Conservation (phyloP, 495 filamentous ascomycete species). For the Chaetomium fimeti region DNA sequence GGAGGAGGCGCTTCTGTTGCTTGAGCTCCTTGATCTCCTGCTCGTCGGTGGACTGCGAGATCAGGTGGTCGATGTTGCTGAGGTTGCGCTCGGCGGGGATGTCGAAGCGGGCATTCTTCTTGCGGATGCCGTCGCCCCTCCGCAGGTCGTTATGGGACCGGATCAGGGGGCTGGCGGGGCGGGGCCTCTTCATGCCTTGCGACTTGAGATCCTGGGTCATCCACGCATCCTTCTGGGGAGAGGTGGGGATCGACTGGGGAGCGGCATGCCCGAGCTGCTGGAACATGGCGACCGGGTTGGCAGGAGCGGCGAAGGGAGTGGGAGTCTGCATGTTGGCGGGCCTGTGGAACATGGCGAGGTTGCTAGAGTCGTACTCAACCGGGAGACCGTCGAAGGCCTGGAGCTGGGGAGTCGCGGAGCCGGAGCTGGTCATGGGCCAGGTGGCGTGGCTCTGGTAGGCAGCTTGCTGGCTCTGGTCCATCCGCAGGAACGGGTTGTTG, state of each 20-base stretch:
- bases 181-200: conserved; percentile 68
- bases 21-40: conserved; percentile 97
- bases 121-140: conserved; percentile 89
- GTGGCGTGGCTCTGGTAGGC: conserved; percentile 46
- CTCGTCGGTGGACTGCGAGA: conserved; percentile 83
- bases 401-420: conserved; percentile 46
- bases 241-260: conserved; percentile 47
- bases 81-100: conserved; percentile 92
- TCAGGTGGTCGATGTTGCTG: conserved; percentile 91
- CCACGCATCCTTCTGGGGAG: conserved; percentile 56
- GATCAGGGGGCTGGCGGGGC: conserved; percentile 67
- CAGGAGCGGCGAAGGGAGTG: conserved; percentile 53
- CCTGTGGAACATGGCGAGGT: conserved; percentile 52
- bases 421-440: conserved; percentile 62
- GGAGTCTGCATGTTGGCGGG: conserved; percentile 48
- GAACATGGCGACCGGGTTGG: conserved; percentile 52
- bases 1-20: conserved; percentile 91
- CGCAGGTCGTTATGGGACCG: conserved; percentile 76
- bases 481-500: conserved; percentile 58
- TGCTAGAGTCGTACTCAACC: conserved; percentile 55
- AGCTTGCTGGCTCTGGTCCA: conserved; percentile 53
- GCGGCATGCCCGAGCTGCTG: conserved; percentile 44
- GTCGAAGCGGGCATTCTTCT: conserved; percentile 99
- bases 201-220: conserved; percentile 55
- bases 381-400: conserved; percentile 64